phyloP scores from a whole-genome alignment of 2,329 filamentous ascomycete species.

The Botrytis fabae region DNA sequence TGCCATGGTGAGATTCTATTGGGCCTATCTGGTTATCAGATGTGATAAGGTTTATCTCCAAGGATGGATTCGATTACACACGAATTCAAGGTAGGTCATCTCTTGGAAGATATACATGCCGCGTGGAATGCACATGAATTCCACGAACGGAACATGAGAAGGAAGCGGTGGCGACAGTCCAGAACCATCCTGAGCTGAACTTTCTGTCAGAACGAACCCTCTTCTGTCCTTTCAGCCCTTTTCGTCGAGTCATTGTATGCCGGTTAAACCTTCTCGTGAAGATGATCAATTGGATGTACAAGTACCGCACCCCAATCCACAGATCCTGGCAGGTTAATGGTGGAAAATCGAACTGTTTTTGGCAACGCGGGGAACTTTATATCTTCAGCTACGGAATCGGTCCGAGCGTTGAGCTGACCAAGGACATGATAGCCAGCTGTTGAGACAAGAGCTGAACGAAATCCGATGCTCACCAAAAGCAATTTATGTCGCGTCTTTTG shows the following conservation, averaged over 20 bases:
- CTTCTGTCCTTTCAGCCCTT: not conserved
- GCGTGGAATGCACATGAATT: not conserved
- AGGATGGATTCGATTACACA: slow-evolving; percentile 11
- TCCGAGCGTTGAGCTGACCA: not conserved
- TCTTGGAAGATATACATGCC: not conserved
- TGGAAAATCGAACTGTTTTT: slow-evolving; percentile 16
- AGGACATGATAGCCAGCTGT: not conserved
- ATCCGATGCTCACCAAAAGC: not conserved
- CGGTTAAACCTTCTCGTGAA: not conserved
- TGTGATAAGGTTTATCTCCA: slow-evolving; percentile 21
- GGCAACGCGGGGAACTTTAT: slow-evolving; percentile 12
- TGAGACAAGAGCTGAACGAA: not conserved
- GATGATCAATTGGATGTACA: not conserved
- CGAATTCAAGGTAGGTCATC: not conserved
- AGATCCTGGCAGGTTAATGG: not conserved
- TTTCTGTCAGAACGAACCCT: not conserved
- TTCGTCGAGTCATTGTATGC: not conserved
- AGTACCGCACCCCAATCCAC: not conserved
- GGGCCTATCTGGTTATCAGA: slow-evolving; percentile 3
- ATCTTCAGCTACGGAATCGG: not conserved
- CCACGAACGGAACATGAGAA: not conserved
- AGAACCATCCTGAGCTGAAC: not conserved
- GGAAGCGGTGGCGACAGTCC: not conserved
- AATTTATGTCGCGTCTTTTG: not conserved
- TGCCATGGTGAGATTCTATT: not conserved